Evolutionary conservation across 2,329 filamentous ascomycete genomes (phyloP).

Genomic region (Claviceps monticola): DNA sequence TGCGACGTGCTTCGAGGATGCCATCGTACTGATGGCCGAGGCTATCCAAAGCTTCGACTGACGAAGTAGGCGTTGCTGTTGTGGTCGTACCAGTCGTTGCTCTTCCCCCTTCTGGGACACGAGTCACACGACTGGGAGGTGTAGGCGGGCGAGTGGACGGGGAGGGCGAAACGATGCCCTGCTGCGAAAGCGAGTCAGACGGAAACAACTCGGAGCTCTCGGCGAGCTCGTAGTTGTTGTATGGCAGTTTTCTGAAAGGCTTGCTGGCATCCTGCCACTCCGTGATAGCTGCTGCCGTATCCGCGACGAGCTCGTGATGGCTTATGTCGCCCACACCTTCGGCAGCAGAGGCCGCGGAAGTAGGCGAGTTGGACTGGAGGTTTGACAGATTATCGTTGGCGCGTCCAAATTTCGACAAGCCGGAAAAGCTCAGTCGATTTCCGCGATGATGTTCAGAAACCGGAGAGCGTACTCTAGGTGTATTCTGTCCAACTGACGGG

Average conservation of each 20-base stretch:
- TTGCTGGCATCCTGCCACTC: constrained; percentile 14
- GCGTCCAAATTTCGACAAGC: constrained; percentile 17
- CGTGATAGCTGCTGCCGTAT: constrained; percentile 13
- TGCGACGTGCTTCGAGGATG: constrained; percentile 7
- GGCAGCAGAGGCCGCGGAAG: constrained; percentile 8
- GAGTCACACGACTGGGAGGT: neutral
- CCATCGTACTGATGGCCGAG: constrained; percentile 14
- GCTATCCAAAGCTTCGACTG: constrained; percentile 1
- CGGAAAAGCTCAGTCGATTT: constrained; percentile 14
- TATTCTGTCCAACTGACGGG: constrained; percentile 11
- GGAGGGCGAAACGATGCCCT: constrained; percentile 1
- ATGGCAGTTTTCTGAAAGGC: constrained; percentile 8
- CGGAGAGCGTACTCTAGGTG: constrained; percentile 16
- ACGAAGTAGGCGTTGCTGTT: neutral
- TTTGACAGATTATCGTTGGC: constrained; percentile 17
- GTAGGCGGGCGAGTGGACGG: neutral
- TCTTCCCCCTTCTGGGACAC: neutral
- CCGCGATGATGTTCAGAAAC: constrained; percentile 8
- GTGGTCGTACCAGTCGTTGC: neutral
- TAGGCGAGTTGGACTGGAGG: constrained; percentile 15
- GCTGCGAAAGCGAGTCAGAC: constrained; percentile 11
- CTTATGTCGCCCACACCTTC: constrained; percentile 8
- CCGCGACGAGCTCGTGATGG: constrained; percentile 10
- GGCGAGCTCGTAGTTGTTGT: constrained; percentile 14
- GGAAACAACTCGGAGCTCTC: constrained; percentile 15